Evolutionary conservation across 75 land plant genomes (phyloP).

Genomic region (Picea sitchensis): DNA sequence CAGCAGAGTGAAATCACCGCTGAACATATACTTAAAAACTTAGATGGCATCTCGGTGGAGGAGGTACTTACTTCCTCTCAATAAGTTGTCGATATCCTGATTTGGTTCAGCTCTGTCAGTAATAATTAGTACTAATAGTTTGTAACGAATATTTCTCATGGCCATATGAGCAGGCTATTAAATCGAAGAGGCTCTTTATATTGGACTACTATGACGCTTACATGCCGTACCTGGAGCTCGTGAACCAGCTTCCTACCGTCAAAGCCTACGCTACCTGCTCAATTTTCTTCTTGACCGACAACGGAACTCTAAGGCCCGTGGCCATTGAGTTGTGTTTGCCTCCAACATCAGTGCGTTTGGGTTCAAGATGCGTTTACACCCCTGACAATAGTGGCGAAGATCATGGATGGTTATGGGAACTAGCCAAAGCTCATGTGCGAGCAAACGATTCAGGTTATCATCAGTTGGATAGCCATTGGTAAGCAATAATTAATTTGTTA

Average conservation of each 20-base stretch:
- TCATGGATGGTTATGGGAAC: slow-evolving; percentile 30
- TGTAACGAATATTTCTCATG: too few relatives aligned
- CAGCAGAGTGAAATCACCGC: slow-evolving; percentile 6
- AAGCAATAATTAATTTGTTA: too few relatives aligned
- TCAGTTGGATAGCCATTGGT: slow-evolving; percentile 68
- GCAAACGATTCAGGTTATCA: slow-evolving; percentile 60
- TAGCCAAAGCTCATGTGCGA: slow-evolving; percentile 62
- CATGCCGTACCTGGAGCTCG: slow-evolving; percentile 52
- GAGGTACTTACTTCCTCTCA: slow-evolving; percentile 8
- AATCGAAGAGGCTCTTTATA: slow-evolving; percentile 50
- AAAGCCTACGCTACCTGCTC: slow-evolving; percentile 36
- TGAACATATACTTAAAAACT: slow-evolving; percentile 12
- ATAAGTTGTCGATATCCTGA: slow-evolving; percentile 37
- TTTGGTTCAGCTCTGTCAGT: too few relatives aligned
- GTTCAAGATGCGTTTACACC: slow-evolving; percentile 13
- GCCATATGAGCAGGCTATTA: slow-evolving; percentile 38
- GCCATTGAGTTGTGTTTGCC: slow-evolving; percentile 46
- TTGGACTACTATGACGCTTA: slow-evolving; percentile 62
- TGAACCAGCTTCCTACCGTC: slow-evolving; percentile 28
- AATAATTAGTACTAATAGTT: too few relatives aligned
- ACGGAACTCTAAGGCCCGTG: slow-evolving; percentile 20
- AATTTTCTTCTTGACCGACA: slow-evolving; percentile 21
- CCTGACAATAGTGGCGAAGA: background rate
- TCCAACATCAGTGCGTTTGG: background rate
- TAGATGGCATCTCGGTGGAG: slow-evolving; percentile 20